Conservation (phyloP, 2,329 filamentous ascomycete genomes). For the Fusarium chuoi region DNA sequence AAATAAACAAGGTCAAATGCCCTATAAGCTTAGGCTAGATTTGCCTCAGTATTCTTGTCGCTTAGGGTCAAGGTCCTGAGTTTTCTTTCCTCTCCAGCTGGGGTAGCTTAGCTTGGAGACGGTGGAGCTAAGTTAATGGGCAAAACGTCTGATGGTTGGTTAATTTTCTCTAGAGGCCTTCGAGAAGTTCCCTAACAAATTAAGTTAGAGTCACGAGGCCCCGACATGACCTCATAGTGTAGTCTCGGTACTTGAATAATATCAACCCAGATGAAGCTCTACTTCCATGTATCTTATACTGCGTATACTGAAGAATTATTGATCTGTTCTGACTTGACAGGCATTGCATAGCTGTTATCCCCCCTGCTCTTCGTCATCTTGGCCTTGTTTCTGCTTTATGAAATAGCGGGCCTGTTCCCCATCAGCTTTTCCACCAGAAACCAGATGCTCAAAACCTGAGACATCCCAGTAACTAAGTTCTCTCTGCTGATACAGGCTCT, state of each 20-base stretch:
- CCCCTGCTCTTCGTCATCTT: constrained; percentile 5
- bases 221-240: constrained; percentile 36
- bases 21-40: too few relatives aligned
- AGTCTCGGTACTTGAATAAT: constrained; percentile 12
- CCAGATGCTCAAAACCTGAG: constrained; percentile 6
- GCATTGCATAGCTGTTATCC: not conserved
- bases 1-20: too few relatives aligned
- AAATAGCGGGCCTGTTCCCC: constrained; percentile 20
- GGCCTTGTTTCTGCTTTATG: constrained; percentile 38
- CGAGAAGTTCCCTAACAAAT: constrained; percentile 14
- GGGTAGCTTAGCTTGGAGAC: constrained; percentile 13
- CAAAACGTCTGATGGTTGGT: constrained; percentile 18
- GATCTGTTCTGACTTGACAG: not conserved
- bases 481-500: constrained; percentile 4
- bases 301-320: not conserved
- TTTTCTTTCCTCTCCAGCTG: not conserved
- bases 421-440: constrained; percentile 5
- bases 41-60: too few relatives aligned
- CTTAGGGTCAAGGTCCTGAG: too few relatives aligned
- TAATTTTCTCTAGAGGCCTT: constrained; percentile 14
- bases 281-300: not conserved
- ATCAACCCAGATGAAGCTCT: not conserved
- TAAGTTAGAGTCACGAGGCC: constrained; percentile 33
- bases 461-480: constrained; percentile 12
- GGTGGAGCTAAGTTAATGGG: constrained; percentile 14